Conservation (phyloP, 306 rosid genomes). For the Prunus salicina region DNA sequence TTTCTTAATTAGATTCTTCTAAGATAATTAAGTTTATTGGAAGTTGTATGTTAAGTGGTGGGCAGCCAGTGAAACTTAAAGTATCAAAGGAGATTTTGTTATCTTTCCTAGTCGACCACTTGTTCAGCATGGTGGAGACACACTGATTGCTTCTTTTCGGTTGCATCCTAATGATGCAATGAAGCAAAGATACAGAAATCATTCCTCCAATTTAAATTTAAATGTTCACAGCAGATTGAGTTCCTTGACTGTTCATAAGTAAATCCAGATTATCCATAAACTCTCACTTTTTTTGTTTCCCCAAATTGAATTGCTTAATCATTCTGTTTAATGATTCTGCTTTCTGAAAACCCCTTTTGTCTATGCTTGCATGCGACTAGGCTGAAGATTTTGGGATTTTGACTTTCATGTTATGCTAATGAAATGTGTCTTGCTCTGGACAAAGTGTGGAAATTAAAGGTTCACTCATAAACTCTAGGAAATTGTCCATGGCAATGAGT, state of each 20-base stretch:
- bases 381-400: not conserved
- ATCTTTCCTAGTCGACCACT: not conserved
- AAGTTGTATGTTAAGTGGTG: conserved; percentile 1
- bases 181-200: not conserved
- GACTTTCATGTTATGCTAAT: not conserved
- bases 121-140: conserved; percentile 56
- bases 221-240: not conserved
- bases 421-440: not conserved
- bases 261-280: not conserved
- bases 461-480: not conserved
- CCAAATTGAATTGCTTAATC: conserved; percentile 10
- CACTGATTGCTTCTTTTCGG: conserved; percentile 23
- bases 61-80: conserved; percentile 5
- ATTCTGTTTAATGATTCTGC: not conserved
- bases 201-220: conserved; percentile 13
- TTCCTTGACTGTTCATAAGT: not conserved
- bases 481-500: not conserved
- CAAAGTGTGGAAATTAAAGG: not conserved
- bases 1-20: not conserved
- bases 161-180: conserved; percentile 18
- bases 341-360: not conserved
- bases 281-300: not conserved
- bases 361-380: not conserved
- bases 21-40: not conserved
- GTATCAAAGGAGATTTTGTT: not conserved